These are phyloP conservation scores for Sporopachydermia lactativora DNA, from an alignment of 805 yeast species.

Conservation along the genomic window DNA sequence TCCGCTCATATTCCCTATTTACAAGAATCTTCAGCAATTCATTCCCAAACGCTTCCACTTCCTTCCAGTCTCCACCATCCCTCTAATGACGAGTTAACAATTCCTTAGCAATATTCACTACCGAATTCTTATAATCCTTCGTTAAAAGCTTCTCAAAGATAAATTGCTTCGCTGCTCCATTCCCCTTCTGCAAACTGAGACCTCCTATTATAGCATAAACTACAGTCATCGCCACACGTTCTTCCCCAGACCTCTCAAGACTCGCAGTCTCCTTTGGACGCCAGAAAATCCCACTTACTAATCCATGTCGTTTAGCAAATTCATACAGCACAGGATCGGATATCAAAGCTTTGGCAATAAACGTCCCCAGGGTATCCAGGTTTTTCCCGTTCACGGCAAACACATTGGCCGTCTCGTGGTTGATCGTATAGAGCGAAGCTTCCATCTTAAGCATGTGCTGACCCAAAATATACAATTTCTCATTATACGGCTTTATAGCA, in stretches of 20 bases:
- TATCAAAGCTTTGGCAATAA: constrained; percentile 29
- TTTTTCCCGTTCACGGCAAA: constrained; percentile 28
- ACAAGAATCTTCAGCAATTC: constrained; percentile 27
- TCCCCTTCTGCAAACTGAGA: constrained; percentile 47
- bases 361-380: constrained; percentile 37
- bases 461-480: constrained; percentile 66
- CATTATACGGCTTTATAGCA: constrained; percentile 82
- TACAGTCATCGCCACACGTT: constrained; percentile 36
- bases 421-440: not conserved
- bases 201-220: constrained; percentile 57
- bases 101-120: constrained; percentile 12
- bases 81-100: not conserved
- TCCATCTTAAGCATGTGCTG: not conserved
- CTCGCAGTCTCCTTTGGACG: constrained; percentile 19
- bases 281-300: constrained; percentile 39
- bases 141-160: constrained; percentile 31
- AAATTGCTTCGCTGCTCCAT: constrained; percentile 38
- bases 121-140: constrained; percentile 15
- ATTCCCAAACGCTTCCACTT: not conserved
- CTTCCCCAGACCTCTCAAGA: constrained; percentile 28
- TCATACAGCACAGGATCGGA: constrained; percentile 31
- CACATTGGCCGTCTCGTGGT: not conserved
- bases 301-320: constrained; percentile 28
- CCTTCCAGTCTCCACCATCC: not conserved
- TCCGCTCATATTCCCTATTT: not conserved